These are phyloP conservation scores for Cyberlindnera bimundalis DNA, from an alignment of 805 yeast species.

Conservation along the genomic window DNA sequence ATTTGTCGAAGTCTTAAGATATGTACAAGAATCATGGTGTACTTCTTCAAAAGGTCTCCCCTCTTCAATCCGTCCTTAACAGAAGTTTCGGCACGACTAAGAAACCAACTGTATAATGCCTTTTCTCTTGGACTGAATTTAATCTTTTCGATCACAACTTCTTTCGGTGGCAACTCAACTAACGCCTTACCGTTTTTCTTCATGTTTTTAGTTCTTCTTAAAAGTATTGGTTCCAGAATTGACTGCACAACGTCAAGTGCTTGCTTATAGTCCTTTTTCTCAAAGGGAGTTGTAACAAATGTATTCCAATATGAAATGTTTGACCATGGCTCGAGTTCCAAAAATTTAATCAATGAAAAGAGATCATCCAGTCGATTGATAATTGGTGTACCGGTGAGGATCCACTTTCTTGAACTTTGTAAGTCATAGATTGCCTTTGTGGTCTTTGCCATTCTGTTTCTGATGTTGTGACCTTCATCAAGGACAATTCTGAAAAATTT, in stretches of 20 bases:
- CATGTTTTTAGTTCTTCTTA: slow-evolving; percentile 86
- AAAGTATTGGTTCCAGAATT: slow-evolving; percentile 74
- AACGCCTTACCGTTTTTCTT: slow-evolving; percentile 72
- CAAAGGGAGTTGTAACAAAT: slow-evolving; percentile 81
- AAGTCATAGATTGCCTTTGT: slow-evolving; percentile 73
- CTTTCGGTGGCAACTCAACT: slow-evolving; percentile 74
- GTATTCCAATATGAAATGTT: slow-evolving; percentile 83
- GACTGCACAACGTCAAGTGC: slow-evolving; percentile 85
- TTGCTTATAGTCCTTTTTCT: slow-evolving; percentile 60
- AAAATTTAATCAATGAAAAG: slow-evolving; percentile 69
- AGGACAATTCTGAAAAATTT: slow-evolving; percentile 72
- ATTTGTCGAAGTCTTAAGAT: slow-evolving; percentile 81
- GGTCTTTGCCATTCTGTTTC: slow-evolving; percentile 75
- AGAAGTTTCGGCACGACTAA: slow-evolving; percentile 59
- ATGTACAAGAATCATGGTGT: slow-evolving; percentile 77
- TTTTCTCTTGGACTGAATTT: slow-evolving; percentile 64
- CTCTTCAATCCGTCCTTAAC: slow-evolving; percentile 54
- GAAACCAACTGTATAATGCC: slow-evolving; percentile 63
- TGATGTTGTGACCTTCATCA: slow-evolving; percentile 89
- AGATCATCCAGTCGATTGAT: slow-evolving; percentile 85
- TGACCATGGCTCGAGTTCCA: slow-evolving; percentile 87
- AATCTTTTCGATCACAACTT: slow-evolving; percentile 64
- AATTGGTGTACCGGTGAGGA: slow-evolving; percentile 90
- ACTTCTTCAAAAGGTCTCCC: slow-evolving; percentile 69
- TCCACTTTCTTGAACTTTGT: slow-evolving; percentile 70